phyloP scores from a whole-genome alignment of 495 filamentous ascomycete species.

The Penicillium tannophilum region DNA sequence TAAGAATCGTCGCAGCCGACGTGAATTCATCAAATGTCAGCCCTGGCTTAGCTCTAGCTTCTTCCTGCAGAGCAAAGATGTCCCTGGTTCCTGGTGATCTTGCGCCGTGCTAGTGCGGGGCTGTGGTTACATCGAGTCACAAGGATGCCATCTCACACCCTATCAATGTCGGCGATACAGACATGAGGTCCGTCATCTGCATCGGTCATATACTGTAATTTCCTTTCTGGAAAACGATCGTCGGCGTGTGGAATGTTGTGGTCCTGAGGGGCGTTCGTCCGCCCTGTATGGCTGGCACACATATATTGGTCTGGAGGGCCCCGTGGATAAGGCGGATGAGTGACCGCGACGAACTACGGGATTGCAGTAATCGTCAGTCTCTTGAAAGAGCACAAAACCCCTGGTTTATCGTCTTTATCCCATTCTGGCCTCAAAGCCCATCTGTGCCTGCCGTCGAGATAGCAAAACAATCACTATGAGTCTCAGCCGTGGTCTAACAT shows the following conservation, averaged over 20 bases:
- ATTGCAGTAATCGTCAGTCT: neutral
- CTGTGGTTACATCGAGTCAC: conserved; percentile 28
- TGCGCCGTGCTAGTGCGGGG: conserved; percentile 14
- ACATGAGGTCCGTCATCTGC: conserved; percentile 20
- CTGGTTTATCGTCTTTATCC: neutral
- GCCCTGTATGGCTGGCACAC: conserved; percentile 8
- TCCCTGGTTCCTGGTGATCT: neutral
- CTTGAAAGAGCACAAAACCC: neutral
- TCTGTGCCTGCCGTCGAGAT: neutral
- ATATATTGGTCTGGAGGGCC: conserved; percentile 13
- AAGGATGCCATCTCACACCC: conserved; percentile 10
- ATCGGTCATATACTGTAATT: conserved; percentile 8
- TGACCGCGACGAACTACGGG: neutral
- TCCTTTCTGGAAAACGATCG: conserved; percentile 22
- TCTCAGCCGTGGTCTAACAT: conserved; percentile 1
- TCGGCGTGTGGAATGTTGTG: conserved; percentile 26
- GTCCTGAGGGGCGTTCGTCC: conserved; percentile 9
- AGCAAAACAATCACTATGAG: conserved; percentile 8
- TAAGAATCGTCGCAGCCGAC: neutral
- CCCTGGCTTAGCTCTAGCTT: neutral
- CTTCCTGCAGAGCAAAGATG: neutral
- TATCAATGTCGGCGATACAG: conserved; percentile 13
- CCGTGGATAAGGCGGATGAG: neutral
- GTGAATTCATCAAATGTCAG: neutral
- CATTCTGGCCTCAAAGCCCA: neutral